Evolutionary conservation across 176 grass and related monocot species (phyloP).

Genomic region (Triticum timopheevii): DNA sequence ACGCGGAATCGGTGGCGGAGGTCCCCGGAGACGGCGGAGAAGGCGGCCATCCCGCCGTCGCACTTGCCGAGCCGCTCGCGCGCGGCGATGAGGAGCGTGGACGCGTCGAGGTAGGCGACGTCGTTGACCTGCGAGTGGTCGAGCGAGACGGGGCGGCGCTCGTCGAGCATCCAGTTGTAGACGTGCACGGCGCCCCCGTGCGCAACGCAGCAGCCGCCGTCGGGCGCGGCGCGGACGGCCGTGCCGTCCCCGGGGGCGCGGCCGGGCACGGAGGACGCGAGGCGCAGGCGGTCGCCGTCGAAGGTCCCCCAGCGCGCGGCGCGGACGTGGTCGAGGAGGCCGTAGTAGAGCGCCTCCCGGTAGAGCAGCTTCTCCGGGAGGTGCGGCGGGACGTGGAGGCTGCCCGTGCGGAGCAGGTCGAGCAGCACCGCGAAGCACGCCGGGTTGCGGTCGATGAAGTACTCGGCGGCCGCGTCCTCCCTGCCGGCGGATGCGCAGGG

Average conservation of each 20-base stretch:
- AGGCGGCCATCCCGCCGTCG: slow-evolving; percentile 79
- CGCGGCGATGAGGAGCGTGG: slow-evolving; percentile 65
- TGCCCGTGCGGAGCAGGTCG: slow-evolving; percentile 85
- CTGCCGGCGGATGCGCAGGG: neutral
- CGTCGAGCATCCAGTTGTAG: slow-evolving; percentile 97
- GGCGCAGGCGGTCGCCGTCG: slow-evolving; percentile 67
- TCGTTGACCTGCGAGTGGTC: slow-evolving; percentile 89
- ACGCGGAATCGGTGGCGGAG: slow-evolving; percentile 76
- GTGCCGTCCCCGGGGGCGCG: slow-evolving; percentile 85
- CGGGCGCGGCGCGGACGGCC: slow-evolving; percentile 74
- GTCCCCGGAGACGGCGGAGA: slow-evolving; percentile 64
- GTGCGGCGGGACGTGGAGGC: slow-evolving; percentile 66
- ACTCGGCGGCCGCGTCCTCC: slow-evolving; percentile 24
- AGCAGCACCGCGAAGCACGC: slow-evolving; percentile 86
- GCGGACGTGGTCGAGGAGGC: slow-evolving; percentile 78
- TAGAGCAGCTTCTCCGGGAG: slow-evolving; percentile 83
- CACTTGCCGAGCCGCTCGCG: slow-evolving; percentile 66
- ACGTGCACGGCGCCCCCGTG: slow-evolving; percentile 84
- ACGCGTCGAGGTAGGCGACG: slow-evolving; percentile 69
- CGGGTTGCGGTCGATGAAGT: slow-evolving; percentile 95
- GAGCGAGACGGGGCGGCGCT: slow-evolving; percentile 66
- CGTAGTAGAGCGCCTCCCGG: slow-evolving; percentile 88
- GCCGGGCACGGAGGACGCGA: slow-evolving; percentile 52
- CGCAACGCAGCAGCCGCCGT: slow-evolving; percentile 93
- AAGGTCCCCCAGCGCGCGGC: slow-evolving; percentile 74